Evolutionary conservation across 1,139 yeast genomes (phyloP).

Genomic region (Scheffersomyces stambukii): DNA sequence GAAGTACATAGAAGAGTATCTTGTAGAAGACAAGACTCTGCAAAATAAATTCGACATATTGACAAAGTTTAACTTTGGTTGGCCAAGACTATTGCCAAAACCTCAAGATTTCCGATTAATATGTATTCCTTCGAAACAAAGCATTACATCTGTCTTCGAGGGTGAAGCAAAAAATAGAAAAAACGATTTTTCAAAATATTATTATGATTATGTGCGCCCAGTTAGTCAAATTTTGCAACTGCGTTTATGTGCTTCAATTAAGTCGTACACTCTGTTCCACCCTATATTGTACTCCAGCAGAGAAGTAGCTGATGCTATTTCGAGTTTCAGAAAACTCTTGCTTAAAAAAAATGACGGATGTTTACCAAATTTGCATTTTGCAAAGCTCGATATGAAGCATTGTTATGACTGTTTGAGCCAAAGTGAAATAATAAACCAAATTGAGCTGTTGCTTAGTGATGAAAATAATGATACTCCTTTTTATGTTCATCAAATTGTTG

Average conservation of each 20-base stretch:
- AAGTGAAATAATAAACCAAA: conserved; percentile 31
- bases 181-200: conserved; percentile 14
- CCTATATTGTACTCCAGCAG: conserved; percentile 19
- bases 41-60: too few relatives aligned
- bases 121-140: conserved; percentile 46
- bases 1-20: too few relatives aligned
- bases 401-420: conserved; percentile 79
- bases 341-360: conserved; percentile 11
- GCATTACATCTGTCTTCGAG: conserved; percentile 9
- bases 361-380: conserved; percentile 42
- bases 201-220: conserved; percentile 19
- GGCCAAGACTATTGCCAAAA: conserved; percentile 52
- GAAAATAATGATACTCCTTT: conserved; percentile 17
- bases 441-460: conserved; percentile 20
- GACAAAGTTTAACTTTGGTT: conserved; percentile 32
- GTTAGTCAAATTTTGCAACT: conserved; percentile 15
- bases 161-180: conserved; percentile 10
- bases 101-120: conserved; percentile 53
- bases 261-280: not conserved
- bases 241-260: conserved; percentile 14
- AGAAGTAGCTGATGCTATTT: conserved; percentile 22
- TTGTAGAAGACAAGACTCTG: too few relatives aligned
- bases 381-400: conserved; percentile 73
- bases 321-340: conserved; percentile 14
- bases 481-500: conserved; percentile 9